phyloP scores from a whole-genome alignment of 2,329 filamentous ascomycete species.

The Diaporthe humulicola region DNA sequence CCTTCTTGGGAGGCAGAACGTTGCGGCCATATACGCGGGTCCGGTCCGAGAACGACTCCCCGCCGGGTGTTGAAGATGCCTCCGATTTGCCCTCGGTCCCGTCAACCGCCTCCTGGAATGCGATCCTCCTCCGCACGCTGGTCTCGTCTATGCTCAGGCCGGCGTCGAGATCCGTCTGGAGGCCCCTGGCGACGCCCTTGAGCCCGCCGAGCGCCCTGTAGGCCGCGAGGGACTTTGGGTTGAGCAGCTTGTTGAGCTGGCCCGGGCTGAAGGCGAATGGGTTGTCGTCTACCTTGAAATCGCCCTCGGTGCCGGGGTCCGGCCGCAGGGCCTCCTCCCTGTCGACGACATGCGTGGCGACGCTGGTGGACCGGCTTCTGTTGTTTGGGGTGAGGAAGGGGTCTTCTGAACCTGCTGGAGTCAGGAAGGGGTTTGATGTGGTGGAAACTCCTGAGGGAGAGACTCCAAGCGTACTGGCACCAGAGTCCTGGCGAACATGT shows the following conservation, averaged over 20 bases:
- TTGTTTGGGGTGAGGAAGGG: conserved; percentile 35
- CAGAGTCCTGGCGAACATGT: conserved; percentile 33
- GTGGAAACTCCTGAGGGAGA: conserved; percentile 35
- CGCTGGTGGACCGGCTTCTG: conserved; percentile 29
- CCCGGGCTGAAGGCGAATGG: conserved; percentile 80
- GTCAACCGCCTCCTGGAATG: conserved; percentile 48
- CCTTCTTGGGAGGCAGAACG: conserved; percentile 70
- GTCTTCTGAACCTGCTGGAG: conserved; percentile 33
- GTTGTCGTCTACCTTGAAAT: conserved; percentile 76
- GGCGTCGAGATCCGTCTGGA: conserved; percentile 72
- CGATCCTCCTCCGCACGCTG: conserved; percentile 42
- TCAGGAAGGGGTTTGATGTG: conserved; percentile 38
- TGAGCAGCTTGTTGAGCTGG: conserved; percentile 81
- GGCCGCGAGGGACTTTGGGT: conserved; percentile 80
- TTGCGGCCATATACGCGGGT: conserved; percentile 72
- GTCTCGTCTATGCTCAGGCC: conserved; percentile 80
- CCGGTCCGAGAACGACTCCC: conserved; percentile 61
- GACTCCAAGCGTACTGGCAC: conserved; percentile 33
- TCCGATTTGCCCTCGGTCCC: conserved; percentile 34
- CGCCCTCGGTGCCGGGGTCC: conserved; percentile 76
- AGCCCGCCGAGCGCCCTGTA: conserved; percentile 81
- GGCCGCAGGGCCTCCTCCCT: conserved; percentile 70
- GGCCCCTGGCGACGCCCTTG: conserved; percentile 78
- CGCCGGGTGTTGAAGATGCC: conserved; percentile 32
- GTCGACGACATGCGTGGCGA: conserved; percentile 24